These are phyloP conservation scores for Aspergillus cejpii DNA, from an alignment of 2,329 filamentous ascomycete genomes.

Conservation along the genomic window DNA sequence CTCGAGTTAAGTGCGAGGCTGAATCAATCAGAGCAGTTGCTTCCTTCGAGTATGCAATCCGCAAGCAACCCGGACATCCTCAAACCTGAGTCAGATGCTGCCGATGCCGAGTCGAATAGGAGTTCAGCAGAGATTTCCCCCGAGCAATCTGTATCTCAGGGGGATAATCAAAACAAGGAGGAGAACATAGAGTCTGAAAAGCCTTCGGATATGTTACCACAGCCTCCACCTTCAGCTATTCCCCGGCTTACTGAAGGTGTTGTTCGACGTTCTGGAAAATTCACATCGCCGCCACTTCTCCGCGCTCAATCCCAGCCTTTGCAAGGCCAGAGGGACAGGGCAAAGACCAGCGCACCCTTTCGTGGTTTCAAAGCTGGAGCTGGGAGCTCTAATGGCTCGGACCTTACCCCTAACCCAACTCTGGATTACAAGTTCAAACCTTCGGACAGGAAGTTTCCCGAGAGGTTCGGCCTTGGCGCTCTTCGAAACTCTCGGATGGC, in stretches of 20 bases:
- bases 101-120: slow-evolving; percentile 6
- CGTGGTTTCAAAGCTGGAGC: slow-evolving; percentile 20
- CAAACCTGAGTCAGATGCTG: slow-evolving; percentile 5
- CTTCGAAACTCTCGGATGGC: slow-evolving; percentile 53
- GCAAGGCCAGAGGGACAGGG: slow-evolving; percentile 30
- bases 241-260: slow-evolving; percentile 35
- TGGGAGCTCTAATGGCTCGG: slow-evolving; percentile 18
- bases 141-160: slow-evolving; percentile 8
- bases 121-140: slow-evolving; percentile 9
- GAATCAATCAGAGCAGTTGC: slow-evolving; percentile 20
- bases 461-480: slow-evolving; percentile 60
- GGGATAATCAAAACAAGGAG: slow-evolving; percentile 12
- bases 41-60: slow-evolving; percentile 8
- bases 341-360: slow-evolving; percentile 15
- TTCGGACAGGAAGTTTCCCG: slow-evolving; percentile 68
- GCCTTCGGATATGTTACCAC: slow-evolving; percentile 18
- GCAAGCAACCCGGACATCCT: slow-evolving; percentile 6
- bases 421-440: slow-evolving; percentile 33
- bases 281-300: slow-evolving; percentile 43
- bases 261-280: slow-evolving; percentile 32
- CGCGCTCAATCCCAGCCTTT: slow-evolving; percentile 49
- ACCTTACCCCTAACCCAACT: slow-evolving; percentile 20
- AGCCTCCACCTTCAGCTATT: slow-evolving; percentile 33
- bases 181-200: slow-evolving; percentile 6
- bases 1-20: slow-evolving; percentile 52